Evolutionary conservation across 2,329 filamentous ascomycete genomes (phyloP).

Genomic region (Penicillium sp.): DNA sequence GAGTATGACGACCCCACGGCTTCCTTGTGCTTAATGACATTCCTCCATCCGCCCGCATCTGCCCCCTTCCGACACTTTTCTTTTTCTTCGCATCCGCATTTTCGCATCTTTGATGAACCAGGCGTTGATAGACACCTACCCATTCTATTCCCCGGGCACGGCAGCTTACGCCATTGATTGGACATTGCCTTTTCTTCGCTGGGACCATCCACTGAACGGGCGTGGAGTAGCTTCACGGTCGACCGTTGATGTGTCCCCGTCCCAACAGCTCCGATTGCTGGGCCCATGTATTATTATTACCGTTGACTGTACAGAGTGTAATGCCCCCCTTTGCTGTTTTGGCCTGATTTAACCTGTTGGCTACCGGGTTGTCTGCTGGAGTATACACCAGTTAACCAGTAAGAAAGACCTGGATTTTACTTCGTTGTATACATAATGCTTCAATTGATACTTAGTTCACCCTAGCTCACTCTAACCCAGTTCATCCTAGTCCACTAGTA

Average conservation of each 20-base stretch:
- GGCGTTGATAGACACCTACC: constrained; percentile 1
- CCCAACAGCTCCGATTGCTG: too few species aligned
- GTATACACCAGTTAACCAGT: too few species aligned
- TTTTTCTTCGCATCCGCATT: not conserved
- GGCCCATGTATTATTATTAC: constrained; percentile 2
- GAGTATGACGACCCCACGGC: constrained; percentile 1
- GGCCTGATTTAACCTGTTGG: not conserved
- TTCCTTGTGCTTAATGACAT: constrained; percentile 1
- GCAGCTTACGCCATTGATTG: not conserved
- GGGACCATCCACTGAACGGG: not conserved
- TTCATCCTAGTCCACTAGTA: too few species aligned
- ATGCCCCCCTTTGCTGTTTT: not conserved
- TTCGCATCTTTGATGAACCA: constrained; percentile 1
- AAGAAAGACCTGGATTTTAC: too few species aligned
- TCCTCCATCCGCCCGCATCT: too few species aligned
- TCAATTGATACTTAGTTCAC: not conserved
- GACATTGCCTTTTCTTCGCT: not conserved
- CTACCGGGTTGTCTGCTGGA: too few species aligned
- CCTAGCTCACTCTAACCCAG: too few species aligned
- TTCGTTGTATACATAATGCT: not conserved
- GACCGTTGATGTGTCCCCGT: too few species aligned
- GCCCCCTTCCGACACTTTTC: not conserved
- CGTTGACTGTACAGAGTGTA: not conserved
- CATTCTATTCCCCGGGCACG: not conserved
- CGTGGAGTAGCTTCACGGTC: not conserved